Evolutionary conservation across 106 monocot species (phyloP), one percentile per base, ranked within the genome.

Genomic region (Dactylorhiza incarnata): DNA sequence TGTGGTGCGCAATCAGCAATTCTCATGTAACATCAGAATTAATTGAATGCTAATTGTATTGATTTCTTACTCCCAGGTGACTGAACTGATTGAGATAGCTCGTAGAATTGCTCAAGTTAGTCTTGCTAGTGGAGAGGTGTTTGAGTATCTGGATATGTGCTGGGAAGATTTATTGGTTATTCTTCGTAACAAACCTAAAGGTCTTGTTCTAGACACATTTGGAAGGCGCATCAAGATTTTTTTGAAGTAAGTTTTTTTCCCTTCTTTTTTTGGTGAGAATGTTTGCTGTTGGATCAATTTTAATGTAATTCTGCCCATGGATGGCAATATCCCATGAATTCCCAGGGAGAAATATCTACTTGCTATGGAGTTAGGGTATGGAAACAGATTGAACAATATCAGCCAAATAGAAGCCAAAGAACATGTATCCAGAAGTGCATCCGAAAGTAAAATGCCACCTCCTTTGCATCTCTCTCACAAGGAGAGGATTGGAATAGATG

Each of bases 401-500:
- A 47, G 20, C n/a, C 75, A 79, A 71, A 48, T 11, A 50, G 74
- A 82, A 79, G 67, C 76, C 70, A 79, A 50, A 76, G 70, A 24
- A 68, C 47, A 48, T 80, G 65, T 68, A 52, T 22, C 16, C 0
- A 22, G 29, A 7, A 75, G 76, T 74, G 51, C 70, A 45, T 75
- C 72, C 17, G 73, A 79, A 52, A 78, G 26, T 58, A 82, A 63
- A 52, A 20, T 14, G 53, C 80, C 67, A 72, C 68, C 55, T 53
- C 74, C 84, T 76, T 56, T 74, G 9, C 58, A 46, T 69, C 45
- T 78, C 74, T 76, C 15, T 10, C 81, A 83, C 46, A 90, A 87
- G 81, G 90, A 90, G 73, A 74, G 83, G 61, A 90, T 76, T 43
- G 85, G 83, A 48, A 87, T 90, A 73, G 83, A 90, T 76, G 90